Conservation (phyloP, 352 stramenopile genomes). For the Globisporangium irregulare region DNA sequence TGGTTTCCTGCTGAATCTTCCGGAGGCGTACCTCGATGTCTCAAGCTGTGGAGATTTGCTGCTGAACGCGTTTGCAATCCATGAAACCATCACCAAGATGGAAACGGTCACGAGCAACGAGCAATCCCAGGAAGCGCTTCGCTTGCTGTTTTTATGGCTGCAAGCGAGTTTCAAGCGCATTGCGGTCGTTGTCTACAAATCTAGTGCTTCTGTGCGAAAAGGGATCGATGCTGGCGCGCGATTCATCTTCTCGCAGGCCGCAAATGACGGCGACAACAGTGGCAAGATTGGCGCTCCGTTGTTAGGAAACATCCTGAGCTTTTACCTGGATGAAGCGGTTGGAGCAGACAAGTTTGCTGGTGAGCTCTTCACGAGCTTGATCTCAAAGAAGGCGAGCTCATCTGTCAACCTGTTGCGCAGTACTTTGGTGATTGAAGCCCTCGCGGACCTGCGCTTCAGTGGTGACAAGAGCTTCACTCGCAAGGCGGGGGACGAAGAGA, state of each 20-base stretch:
- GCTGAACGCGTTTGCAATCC: slow-evolving; percentile 12
- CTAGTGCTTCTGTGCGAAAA: neutral
- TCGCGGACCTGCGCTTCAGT: slow-evolving; percentile 22
- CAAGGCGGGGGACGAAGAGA: slow-evolving; percentile 23
- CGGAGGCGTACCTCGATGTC: slow-evolving; percentile 29
- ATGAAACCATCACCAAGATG: slow-evolving; percentile 1
- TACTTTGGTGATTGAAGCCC: slow-evolving; percentile 34
- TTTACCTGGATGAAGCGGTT: slow-evolving; percentile 23
- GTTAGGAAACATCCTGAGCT: slow-evolving; percentile 29
- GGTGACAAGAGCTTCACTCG: slow-evolving; percentile 7
- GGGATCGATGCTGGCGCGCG: slow-evolving; percentile 8
- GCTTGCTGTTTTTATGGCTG: slow-evolving; percentile 17
- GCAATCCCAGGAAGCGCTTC: slow-evolving; percentile 1
- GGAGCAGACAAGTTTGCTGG: slow-evolving; percentile 26
- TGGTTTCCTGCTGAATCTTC: slow-evolving; percentile 32
- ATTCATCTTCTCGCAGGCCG: slow-evolving; percentile 14
- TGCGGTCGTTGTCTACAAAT: slow-evolving; percentile 4
- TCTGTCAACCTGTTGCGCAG: slow-evolving; percentile 21
- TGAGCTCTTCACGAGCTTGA: slow-evolving; percentile 25
- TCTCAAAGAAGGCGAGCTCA: neutral
- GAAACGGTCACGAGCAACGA: neutral
- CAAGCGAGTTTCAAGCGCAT: slow-evolving; percentile 18
- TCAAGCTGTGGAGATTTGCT: slow-evolving; percentile 18
- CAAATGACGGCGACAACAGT: neutral
- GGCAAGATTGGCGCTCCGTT: slow-evolving; percentile 9